These are phyloP conservation scores for Chenopodium album DNA, from an alignment of 148 eudicot species.

Conservation along the genomic window DNA sequence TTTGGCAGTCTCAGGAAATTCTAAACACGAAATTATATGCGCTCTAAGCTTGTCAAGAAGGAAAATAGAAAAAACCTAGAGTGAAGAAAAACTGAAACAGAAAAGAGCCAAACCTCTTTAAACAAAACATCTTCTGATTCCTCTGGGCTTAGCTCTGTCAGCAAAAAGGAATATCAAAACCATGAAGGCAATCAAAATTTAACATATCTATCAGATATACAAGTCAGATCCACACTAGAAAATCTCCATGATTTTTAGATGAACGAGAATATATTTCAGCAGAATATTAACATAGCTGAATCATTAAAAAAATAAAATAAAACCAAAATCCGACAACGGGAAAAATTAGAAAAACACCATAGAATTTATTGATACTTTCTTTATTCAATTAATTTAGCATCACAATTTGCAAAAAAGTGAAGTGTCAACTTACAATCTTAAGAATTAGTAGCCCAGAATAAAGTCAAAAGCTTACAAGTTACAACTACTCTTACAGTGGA, in stretches of 20 bases:
- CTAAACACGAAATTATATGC: background rate
- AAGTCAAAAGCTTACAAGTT: background rate
- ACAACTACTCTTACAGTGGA: background rate
- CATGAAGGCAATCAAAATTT: background rate
- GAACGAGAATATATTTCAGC: background rate
- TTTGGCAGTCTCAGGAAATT: background rate
- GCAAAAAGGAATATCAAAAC: background rate
- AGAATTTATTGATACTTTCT: background rate
- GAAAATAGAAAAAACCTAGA: background rate
- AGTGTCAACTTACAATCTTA: background rate
- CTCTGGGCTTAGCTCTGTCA: constrained; percentile 82
- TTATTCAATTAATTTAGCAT: background rate
- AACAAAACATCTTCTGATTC: constrained; percentile 97
- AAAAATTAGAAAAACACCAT: background rate
- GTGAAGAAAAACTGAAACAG: background rate
- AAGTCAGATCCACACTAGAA: background rate
- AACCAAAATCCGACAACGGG: background rate
- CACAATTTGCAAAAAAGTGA: background rate
- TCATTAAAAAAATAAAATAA: background rate
- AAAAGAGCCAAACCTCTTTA: constrained; percentile 65
- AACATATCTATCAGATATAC: background rate
- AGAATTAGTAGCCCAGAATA: background rate
- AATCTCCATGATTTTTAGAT: background rate
- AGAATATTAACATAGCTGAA: background rate
- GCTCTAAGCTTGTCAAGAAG: background rate